Base-by-base conservation (phyloP, 108 stramenopile genomes). In the Hondaea fermentalgiana region DNA sequence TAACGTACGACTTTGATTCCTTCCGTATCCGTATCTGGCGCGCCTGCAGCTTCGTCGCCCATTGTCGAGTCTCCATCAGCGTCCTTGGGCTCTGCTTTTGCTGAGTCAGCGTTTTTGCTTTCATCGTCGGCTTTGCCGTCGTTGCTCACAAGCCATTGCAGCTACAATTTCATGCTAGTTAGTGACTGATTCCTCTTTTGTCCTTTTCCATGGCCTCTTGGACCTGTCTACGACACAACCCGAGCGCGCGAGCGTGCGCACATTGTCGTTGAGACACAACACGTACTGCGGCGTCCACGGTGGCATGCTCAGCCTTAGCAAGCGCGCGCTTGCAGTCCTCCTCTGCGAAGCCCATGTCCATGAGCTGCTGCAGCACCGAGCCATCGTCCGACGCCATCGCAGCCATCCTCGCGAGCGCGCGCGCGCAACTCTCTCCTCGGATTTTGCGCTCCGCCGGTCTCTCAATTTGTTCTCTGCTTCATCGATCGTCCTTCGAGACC, bases 81-180 rank as follows among this genome's bases (percentile, higher is more conserved):
- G 42, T 91, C 64, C 42, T 69, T 69, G 35, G 64, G 47, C 55
- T 35, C 35, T 35, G 35, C 35, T 0, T 35, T 35, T 35, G 35
- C 35, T 35, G 35, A 35, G 35, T 35, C 35, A 35, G 35, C 35
- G 35, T 35, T 35, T 35, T 57, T 57, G 55, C 55, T 45, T 4
- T 55, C 76, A n/a, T 59, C 89, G 0, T 64, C 29, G n/a, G 91
- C 89, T 87, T 93, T 92, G 55, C 64, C 90, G 72, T 93, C 91
- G 87, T 93, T 91, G 45, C 88, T 64, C 72, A 90, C 89, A 21
- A 93, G 42, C 92, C 92, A 93, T 35, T 92, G 49, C 23, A 93
- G 28, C 51, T 92, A 91, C 12, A 45, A 44, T 28, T 93, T 53
- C 76, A 83, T 45, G 28, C 44, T 1, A 12, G 76, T 90, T 4